Conservation (phyloP, 129 eudicot species). For the Chrysanthemum lavandulifolium region DNA sequence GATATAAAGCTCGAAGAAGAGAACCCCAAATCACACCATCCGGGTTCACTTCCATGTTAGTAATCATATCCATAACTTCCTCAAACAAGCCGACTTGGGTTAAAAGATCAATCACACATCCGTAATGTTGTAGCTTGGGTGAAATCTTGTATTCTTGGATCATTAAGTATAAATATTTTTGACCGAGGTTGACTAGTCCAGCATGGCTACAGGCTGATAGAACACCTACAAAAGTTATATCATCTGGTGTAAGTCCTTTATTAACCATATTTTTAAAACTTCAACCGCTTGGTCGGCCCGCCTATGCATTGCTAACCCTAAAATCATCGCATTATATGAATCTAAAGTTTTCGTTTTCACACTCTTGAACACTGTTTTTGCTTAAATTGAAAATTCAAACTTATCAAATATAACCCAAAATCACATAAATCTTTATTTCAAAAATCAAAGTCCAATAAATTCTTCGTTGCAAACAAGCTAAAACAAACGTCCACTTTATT, state of each 20-base stretch:
- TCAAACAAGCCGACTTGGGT: conserved; percentile 37
- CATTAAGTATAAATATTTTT: conserved; percentile 31
- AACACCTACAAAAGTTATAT: no score
- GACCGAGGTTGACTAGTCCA: conserved; percentile 33
- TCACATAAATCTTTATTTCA: no score
- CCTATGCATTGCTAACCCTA: conserved; percentile 35
- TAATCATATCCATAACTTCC: conserved; percentile 30
- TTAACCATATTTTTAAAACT: no score
- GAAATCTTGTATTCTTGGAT: conserved; percentile 14
- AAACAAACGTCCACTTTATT: no score
- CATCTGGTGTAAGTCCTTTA: no score
- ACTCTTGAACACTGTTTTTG: conserved; percentile 34
- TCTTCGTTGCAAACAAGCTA: no score
- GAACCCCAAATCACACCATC: conserved; percentile 55
- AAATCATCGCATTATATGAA: conserved; percentile 50
- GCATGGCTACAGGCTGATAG: no score
- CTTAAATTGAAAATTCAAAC: conserved; percentile 37
- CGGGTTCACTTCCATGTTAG: conserved; percentile 42
- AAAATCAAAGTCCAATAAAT: no score
- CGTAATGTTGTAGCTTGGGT: conserved; percentile 44
- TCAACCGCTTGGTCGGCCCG: no score
- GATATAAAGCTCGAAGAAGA: conserved; percentile 38
- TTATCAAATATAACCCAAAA: conserved; percentile 26
- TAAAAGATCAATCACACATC: conserved; percentile 41
- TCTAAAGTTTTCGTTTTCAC: conserved; percentile 36